A percentile compares a stretch with the other conserved stretches of the same genome.
Evolutionary conservation across 257 asterid genomes (phyloP).

Genomic region (Capsicum pubescens): DNA sequence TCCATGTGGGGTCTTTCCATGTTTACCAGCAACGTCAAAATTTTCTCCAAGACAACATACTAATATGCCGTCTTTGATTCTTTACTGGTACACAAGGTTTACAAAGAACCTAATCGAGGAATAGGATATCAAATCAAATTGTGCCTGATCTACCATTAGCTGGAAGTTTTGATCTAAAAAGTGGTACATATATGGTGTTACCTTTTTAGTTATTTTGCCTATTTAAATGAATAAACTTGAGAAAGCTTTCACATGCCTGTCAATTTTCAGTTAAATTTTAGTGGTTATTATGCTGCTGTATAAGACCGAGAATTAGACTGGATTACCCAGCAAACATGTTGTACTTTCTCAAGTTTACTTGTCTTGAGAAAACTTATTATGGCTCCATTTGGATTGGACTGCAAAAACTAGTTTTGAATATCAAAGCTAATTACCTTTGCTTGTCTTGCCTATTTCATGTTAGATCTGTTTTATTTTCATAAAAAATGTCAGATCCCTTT

Average conservation of each 20-base stretch:
- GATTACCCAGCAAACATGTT: neutral
- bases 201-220: neutral
- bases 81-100: neutral
- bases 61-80: neutral
- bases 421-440: neutral
- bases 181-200: neutral
- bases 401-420: constrained; percentile 3
- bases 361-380: neutral
- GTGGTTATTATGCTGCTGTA: constrained; percentile 1
- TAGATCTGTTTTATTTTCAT: constrained; percentile 11
- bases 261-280: neutral
- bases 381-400: constrained; percentile 1
- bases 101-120: neutral
- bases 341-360: constrained; percentile 9
- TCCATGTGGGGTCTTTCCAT: constrained; percentile 7
- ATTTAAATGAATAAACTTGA: neutral
- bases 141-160: neutral
- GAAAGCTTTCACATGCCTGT: neutral
- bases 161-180: neutral
- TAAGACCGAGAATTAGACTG: neutral
- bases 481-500: neutral
- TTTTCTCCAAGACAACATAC: neutral
- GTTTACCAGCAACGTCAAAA: constrained; percentile 8
- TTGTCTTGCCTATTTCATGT: neutral
- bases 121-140: neutral